Conservation (phyloP, 768 basidiomycete species). For the Russula sp. region DNA sequence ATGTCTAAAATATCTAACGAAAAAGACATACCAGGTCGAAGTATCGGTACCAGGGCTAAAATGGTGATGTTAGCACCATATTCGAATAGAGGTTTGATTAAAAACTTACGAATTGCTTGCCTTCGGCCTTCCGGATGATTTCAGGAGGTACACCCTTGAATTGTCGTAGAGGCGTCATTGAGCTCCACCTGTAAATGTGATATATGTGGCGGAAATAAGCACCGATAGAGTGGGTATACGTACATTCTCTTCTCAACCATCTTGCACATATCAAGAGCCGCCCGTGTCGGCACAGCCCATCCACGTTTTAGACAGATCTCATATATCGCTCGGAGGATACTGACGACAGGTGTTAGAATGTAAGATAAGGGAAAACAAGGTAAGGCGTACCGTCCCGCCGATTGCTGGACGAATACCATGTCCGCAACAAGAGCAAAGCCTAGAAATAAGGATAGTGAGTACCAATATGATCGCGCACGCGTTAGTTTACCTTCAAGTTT, state of each 20-base stretch:
- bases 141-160: conserved; percentile 89
- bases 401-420: conserved; percentile 97
- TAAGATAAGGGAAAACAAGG: background rate
- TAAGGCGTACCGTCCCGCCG: conserved; percentile 73
- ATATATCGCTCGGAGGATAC: conserved; percentile 93
- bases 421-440: conserved; percentile 84
- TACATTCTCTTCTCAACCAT: conserved; percentile 89
- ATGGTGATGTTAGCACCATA: conserved; percentile 7
- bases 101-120: conserved; percentile 87
- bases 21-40: conserved; percentile 66
- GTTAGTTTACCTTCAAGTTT: conserved; percentile 71
- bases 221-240: conserved; percentile 31
- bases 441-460: conserved; percentile 32
- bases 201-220: background rate
- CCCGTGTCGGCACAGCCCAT: conserved; percentile 94
- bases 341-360: conserved; percentile 33
- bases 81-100: conserved; percentile 4
- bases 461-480: background rate
- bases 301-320: conserved; percentile 97
- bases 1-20: background rate
- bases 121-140: conserved; percentile 86
- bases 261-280: conserved; percentile 91
- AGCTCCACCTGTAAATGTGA: conserved; percentile 73
- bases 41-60: conserved; percentile 94
- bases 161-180: conserved; percentile 96